Percentiles rank a stretch among this genome's conserved stretches.
Conservation (phyloP, 805 yeast species). For the Candida takata region DNA sequence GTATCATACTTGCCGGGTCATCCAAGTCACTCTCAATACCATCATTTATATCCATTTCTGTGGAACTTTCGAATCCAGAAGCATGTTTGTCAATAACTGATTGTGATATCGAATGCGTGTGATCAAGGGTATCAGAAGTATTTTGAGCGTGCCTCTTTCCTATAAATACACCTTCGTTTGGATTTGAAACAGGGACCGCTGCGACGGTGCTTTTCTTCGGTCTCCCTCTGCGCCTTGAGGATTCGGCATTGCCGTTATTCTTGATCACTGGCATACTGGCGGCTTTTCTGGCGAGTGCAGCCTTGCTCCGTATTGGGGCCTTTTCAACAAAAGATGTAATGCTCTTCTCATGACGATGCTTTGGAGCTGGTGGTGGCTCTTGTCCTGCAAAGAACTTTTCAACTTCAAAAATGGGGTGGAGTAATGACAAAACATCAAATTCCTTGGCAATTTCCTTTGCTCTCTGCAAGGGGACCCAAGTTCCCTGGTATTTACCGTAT, state of each 20-base stretch:
- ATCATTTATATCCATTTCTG: slow-evolving; percentile 16
- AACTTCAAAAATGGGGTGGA: slow-evolving; percentile 63
- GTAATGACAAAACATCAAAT: slow-evolving; percentile 53
- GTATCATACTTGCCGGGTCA: slow-evolving; percentile 7
- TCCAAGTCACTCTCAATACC: slow-evolving; percentile 21
- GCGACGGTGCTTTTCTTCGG: slow-evolving; percentile 18
- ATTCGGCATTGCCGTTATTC: background rate
- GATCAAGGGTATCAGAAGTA: background rate
- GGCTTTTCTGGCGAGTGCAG: slow-evolving; percentile 18
- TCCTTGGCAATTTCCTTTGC: slow-evolving; percentile 64
- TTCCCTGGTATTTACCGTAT: slow-evolving; percentile 93
- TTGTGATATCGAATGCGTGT: background rate
- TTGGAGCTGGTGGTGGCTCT: slow-evolving; percentile 55
- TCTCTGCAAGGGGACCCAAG: slow-evolving; percentile 85
- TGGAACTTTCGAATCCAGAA: slow-evolving; percentile 10
- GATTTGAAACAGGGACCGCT: slow-evolving; percentile 9
- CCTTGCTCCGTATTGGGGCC: slow-evolving; percentile 11
- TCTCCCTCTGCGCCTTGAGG: slow-evolving; percentile 22
- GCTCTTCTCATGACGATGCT: slow-evolving; percentile 51
- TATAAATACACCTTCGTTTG: slow-evolving; percentile 21
- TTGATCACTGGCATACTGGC: slow-evolving; percentile 19
- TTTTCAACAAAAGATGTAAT: slow-evolving; percentile 9
- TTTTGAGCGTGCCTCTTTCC: slow-evolving; percentile 11
- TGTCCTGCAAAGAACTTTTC: slow-evolving; percentile 40
- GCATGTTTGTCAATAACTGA: background rate